A percentile compares a stretch with the other conserved stretches of the same genome.
Conservation (phyloP, 2,329 filamentous ascomycete species). For the Apiospora sp. region DNA sequence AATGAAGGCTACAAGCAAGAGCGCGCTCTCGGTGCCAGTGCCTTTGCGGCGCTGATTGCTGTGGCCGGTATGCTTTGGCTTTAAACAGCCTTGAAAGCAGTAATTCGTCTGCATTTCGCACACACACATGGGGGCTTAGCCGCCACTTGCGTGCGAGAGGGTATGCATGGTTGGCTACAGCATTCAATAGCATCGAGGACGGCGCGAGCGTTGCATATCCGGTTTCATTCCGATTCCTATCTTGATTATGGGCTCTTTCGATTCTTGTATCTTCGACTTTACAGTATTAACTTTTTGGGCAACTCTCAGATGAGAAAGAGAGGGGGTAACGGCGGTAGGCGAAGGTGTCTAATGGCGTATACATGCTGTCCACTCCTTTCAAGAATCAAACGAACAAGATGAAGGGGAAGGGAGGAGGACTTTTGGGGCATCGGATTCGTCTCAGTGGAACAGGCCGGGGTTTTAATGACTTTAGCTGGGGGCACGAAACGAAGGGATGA, state of each 20-base stretch:
- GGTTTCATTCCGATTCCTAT: not conserved
- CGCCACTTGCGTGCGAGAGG: not conserved
- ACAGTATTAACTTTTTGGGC: not conserved
- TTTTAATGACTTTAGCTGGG: not conserved
- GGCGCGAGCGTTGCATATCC: constrained; percentile 31
- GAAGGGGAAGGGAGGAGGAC: not conserved
- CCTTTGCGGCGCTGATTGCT: constrained; percentile 43
- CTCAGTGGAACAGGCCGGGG: not conserved
- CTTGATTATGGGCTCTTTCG: not conserved
- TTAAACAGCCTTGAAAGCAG: constrained; percentile 27
- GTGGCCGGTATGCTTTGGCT: constrained; percentile 42
- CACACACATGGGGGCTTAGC: not conserved
- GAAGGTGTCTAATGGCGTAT: constrained; percentile 8
- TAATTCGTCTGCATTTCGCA: not conserved
- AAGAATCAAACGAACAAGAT: not conserved
- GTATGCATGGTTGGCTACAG: not conserved
- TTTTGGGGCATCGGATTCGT: not conserved
- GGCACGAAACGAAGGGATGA: not conserved
- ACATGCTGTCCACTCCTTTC: constrained; percentile 7
- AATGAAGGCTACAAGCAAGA: constrained; percentile 40
- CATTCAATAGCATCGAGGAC: not conserved
- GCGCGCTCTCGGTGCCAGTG: constrained; percentile 39
- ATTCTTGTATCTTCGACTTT: constrained; percentile 1
- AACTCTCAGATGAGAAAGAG: not conserved
- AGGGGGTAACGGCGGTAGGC: not conserved